Conservation (phyloP, 306 rosid genomes). For the Vigna unguiculata region DNA sequence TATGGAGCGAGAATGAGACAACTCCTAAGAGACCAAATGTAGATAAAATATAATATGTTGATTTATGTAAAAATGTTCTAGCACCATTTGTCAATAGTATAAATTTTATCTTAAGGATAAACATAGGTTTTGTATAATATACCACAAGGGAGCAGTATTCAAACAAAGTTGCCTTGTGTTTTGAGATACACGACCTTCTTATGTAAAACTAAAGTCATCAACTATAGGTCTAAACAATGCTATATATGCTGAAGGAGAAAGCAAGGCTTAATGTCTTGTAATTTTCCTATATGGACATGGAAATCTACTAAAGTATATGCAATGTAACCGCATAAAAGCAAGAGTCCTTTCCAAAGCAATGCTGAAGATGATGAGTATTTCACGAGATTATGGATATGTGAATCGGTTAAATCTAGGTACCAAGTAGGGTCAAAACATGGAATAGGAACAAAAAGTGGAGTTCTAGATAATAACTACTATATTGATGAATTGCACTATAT, state of each 20-base stretch:
- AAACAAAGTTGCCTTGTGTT: constrained; percentile 1
- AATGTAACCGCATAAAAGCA: neutral
- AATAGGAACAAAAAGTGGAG: neutral
- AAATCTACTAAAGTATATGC: neutral
- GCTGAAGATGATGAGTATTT: neutral
- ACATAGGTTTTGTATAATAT: constrained; percentile 14
- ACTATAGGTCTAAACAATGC: neutral
- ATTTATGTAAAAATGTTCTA: neutral
- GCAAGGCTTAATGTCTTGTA: constrained; percentile 21
- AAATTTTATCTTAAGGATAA: neutral
- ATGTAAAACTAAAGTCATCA: neutral
- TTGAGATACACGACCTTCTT: constrained; percentile 1
- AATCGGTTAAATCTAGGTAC: constrained; percentile 13
- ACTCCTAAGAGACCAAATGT: neutral
- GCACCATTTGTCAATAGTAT: neutral
- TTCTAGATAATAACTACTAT: no score
- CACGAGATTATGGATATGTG: neutral
- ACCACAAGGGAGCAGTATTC: neutral
- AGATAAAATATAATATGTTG: neutral
- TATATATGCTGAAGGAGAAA: neutral
- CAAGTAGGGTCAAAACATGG: neutral
- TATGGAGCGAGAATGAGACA: constrained; percentile 31
- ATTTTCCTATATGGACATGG: constrained; percentile 2
- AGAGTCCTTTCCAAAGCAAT: neutral
- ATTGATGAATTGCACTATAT: neutral